A percentile compares a stretch with the other conserved stretches of the same genome.
Conservation (phyloP, 202 grass and related monocot genomes). For the Musa balbisiana region DNA sequence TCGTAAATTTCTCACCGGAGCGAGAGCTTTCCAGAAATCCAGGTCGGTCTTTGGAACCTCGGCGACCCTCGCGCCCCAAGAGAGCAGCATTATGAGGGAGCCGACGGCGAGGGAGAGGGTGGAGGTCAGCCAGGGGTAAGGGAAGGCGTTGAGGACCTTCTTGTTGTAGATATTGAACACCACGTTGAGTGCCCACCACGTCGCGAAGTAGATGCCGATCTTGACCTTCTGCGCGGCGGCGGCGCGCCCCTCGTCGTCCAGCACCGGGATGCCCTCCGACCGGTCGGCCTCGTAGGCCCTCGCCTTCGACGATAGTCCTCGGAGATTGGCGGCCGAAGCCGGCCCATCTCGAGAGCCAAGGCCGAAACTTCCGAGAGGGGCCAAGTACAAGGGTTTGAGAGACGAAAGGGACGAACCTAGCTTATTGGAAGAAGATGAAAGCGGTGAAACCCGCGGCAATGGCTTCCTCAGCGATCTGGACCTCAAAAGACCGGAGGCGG, state of each 20-base stretch:
- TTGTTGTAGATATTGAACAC: slow-evolving; percentile 99
- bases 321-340: neutral
- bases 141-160: slow-evolving; percentile 94
- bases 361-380: neutral
- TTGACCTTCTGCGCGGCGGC: slow-evolving; percentile 32
- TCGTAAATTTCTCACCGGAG: slow-evolving; percentile 44
- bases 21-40: slow-evolving; percentile 79
- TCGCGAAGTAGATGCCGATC: slow-evolving; percentile 90
- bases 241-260: slow-evolving; percentile 25
- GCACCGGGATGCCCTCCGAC: neutral
- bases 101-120: slow-evolving; percentile 84
- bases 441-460: neutral
- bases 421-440: slow-evolving; percentile 4
- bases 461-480: slow-evolving; percentile 2
- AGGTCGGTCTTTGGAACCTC: slow-evolving; percentile 63
- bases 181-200: slow-evolving; percentile 95
- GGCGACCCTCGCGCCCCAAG: slow-evolving; percentile 59
- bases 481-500: neutral
- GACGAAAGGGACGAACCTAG: neutral
- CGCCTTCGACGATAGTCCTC: slow-evolving; percentile 29
- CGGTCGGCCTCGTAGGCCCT: slow-evolving; percentile 24
- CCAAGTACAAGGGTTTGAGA: neutral
- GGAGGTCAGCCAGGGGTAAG: slow-evolving; percentile 87
- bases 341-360: neutral
- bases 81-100: slow-evolving; percentile 88